Base-by-base conservation (phyloP, 2,329 filamentous ascomycete genomes). In the Cladorrhinum sp. region DNA sequence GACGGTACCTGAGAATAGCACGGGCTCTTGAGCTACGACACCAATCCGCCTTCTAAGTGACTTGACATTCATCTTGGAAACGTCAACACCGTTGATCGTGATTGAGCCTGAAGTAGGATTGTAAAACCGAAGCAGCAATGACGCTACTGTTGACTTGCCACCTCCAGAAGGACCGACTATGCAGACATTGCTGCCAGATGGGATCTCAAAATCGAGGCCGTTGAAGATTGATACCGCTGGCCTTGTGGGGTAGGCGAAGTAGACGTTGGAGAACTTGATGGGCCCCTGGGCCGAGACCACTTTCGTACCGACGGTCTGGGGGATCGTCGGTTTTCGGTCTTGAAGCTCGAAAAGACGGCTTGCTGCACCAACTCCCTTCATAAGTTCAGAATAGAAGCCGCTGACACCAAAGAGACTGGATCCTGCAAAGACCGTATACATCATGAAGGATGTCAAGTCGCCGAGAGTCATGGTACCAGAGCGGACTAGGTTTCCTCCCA, bases 281-380 rank as follows among this genome's bases (percentile, higher is more conserved):
- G 89, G 85, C 1, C 95, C 95, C 65, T 92, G 89, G 0, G 94
- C 94, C 23, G 92, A 96, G 58, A 80, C 82, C 28, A 99, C 92
- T 62, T 86, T 88, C 28, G 81, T 73, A 65, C 95, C 95, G 57
- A 89, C 86, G 0, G 96, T 99, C 20, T 93, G 86, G n/a, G 88
- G 88, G 63, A 98, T 96, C 2, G 87, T 89, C 0, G 93, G 90
- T 61, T 91, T 81, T 64, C 95, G 88, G 73, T 99, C 95, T 73
- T 98, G 93, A 5, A 99, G 83, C 72, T 99, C 95, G 71, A 99
- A 99, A 1, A 99, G 81, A 62, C 95, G 89, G 70, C 90, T 96
- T n/a, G 95, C 95, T 48, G 95, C 95, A 70, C 96, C 95, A 3
- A 96, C 94, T 48, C 96, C 96, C 75, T 99, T 99, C 95, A 99